A percentile compares a stretch with the other conserved stretches of the same genome.
Conservation (phyloP, 1,139 yeast species). For the Nematodospora anomalae region DNA sequence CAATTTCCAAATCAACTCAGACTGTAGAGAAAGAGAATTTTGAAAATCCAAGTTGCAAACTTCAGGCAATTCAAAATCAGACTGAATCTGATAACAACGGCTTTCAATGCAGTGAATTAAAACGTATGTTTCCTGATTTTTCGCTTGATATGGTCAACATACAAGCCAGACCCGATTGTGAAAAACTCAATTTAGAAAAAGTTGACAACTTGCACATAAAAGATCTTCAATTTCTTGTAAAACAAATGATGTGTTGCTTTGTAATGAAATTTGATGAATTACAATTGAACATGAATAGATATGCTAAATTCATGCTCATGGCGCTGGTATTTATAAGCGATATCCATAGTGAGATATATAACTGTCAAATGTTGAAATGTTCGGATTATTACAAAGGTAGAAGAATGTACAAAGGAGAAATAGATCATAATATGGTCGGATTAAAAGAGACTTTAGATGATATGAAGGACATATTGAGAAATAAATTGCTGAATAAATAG, state of each 20-base stretch:
- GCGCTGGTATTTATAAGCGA: slow-evolving; percentile 1
- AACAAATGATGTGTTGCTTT: slow-evolving; percentile 5
- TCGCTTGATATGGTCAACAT: not conserved
- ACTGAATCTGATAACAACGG: not conserved
- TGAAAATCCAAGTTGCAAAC: not conserved
- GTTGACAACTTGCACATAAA: slow-evolving; percentile 1
- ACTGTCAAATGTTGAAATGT: slow-evolving; percentile 4
- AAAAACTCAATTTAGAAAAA: slow-evolving; percentile 1
- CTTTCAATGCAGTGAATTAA: not conserved
- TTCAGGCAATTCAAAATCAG: not conserved
- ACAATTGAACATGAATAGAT: slow-evolving; percentile 1
- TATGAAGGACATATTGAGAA: slow-evolving; percentile 2
- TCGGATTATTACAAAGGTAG: slow-evolving; percentile 8
- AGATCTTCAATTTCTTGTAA: slow-evolving; percentile 6
- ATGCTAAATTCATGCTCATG: slow-evolving; percentile 3
- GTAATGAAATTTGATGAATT: slow-evolving; percentile 5
- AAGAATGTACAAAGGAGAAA: slow-evolving; percentile 4
- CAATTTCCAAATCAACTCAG: not conserved
- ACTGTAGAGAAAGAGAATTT: not conserved
- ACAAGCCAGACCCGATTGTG: not conserved
- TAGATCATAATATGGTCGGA: slow-evolving; percentile 10
- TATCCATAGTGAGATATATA: slow-evolving; percentile 3
- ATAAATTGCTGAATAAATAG: not conserved
- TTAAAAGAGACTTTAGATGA: slow-evolving; percentile 6
- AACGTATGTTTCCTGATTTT: not conserved